Conservation (phyloP, 805 yeast genomes). For the Starmerella bombicola region DNA sequence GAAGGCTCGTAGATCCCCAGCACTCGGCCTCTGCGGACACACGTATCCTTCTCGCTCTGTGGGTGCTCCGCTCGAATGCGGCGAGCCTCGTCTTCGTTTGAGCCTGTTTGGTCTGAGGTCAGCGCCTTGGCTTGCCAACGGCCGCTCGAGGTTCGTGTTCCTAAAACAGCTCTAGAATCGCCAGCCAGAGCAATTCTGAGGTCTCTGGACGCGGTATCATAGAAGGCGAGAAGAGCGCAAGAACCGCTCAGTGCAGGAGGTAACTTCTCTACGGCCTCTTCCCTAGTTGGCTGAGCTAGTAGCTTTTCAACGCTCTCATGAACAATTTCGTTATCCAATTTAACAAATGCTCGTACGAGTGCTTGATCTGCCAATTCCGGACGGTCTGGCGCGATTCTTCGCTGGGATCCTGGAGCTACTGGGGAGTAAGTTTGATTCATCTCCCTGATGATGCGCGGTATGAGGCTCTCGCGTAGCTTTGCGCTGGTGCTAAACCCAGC, state of each 20-base stretch:
- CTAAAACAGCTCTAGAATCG: conserved; percentile 84
- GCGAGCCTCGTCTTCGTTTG: conserved; percentile 74
- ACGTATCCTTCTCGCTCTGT: conserved; percentile 47
- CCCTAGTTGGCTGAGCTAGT: conserved; percentile 51
- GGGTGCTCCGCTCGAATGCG: conserved; percentile 83
- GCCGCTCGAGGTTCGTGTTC: conserved; percentile 44
- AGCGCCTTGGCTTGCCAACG: conserved; percentile 81
- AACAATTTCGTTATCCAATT: conserved; percentile 78
- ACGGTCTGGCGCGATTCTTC: conserved; percentile 46
- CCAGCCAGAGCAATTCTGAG: conserved; percentile 92
- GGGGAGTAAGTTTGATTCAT: conserved; percentile 47
- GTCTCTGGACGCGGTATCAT: conserved; percentile 58
- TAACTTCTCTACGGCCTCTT: conserved; percentile 53
- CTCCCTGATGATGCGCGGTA: conserved; percentile 65
- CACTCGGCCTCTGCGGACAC: conserved; percentile 71
- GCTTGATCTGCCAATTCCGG: conserved; percentile 67
- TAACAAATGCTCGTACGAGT: conserved; percentile 63
- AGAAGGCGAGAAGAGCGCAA: conserved; percentile 79
- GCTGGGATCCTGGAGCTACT: conserved; percentile 33
- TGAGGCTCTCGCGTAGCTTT: conserved; percentile 67
- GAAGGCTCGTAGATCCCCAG: conserved; percentile 91
- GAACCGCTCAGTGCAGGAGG: conserved; percentile 95
- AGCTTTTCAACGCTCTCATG: conserved; percentile 58
- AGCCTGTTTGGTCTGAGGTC: conserved; percentile 88
- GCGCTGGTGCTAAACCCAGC: conserved; percentile 90